A percentile compares a stretch with the other conserved stretches of the same genome.
Conservation (phyloP, 805 yeast genomes). For the Blastobotrys robertii region DNA sequence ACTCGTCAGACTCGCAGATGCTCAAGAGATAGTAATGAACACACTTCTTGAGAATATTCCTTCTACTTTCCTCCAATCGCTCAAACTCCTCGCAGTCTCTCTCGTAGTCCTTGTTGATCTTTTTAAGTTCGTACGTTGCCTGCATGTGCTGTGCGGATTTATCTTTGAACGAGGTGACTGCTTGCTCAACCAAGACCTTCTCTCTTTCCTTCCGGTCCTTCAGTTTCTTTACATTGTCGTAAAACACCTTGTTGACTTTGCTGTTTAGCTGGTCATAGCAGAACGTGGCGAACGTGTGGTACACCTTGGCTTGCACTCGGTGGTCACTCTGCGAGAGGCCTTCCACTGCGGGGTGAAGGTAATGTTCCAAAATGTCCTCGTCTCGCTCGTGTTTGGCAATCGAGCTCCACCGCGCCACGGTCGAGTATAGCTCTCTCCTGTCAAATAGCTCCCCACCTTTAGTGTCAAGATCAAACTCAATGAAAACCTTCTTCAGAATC, state of each 20-base stretch:
- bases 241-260: slow-evolving; percentile 1
- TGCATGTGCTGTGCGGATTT: not conserved
- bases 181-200: slow-evolving; percentile 4
- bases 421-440: slow-evolving; percentile 11
- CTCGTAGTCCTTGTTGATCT: slow-evolving; percentile 28
- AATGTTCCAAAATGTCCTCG: slow-evolving; percentile 43
- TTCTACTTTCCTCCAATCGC: slow-evolving; percentile 30
- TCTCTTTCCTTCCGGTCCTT: slow-evolving; percentile 4
- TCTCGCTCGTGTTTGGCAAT: slow-evolving; percentile 63
- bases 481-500: slow-evolving; percentile 34
- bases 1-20: slow-evolving; percentile 35
- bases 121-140: slow-evolving; percentile 14
- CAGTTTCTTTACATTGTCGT: slow-evolving; percentile 30
- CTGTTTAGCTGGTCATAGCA: slow-evolving; percentile 48
- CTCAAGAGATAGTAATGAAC: slow-evolving; percentile 50
- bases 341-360: slow-evolving; percentile 40
- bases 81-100: slow-evolving; percentile 42
- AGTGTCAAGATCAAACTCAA: slow-evolving; percentile 4
- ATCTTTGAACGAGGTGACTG: not conserved
- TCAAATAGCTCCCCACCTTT: slow-evolving; percentile 4
- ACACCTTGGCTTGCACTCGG: slow-evolving; percentile 34
- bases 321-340: slow-evolving; percentile 11
- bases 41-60: slow-evolving; percentile 42
- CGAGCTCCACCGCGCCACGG: slow-evolving; percentile 53
- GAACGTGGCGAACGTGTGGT: slow-evolving; percentile 56